Conservation (phyloP, 345 rosid genomes). For the Cardamine occulta region DNA sequence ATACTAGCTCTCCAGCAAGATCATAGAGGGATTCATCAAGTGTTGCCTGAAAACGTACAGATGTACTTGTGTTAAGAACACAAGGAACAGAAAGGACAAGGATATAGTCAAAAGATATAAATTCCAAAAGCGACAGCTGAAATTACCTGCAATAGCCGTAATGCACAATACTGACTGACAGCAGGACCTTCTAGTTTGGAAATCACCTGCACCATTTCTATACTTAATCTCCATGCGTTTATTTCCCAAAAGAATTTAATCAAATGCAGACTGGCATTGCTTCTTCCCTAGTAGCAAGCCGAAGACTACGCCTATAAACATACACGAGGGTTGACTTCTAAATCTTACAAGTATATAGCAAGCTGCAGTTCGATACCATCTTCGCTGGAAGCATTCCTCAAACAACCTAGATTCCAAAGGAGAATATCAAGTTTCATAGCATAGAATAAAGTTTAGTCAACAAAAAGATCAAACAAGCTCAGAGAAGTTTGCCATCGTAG, state of each 20-base stretch:
- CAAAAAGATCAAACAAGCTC: slow-evolving; percentile 4
- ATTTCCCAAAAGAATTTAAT: background rate
- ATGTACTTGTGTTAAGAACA: slow-evolving; percentile 23
- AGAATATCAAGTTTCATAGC: slow-evolving; percentile 25
- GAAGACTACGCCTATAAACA: slow-evolving; percentile 16
- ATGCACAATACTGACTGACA: slow-evolving; percentile 95
- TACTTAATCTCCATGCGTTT: background rate
- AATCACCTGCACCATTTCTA: slow-evolving; percentile 66
- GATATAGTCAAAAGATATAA: slow-evolving; percentile 11
- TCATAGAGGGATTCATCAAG: slow-evolving; percentile 96
- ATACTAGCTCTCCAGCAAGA: slow-evolving; percentile 99
- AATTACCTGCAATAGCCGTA: slow-evolving; percentile 85
- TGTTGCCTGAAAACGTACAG: slow-evolving; percentile 71
- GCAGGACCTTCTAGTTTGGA: slow-evolving; percentile 99
- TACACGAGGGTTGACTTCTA: slow-evolving; percentile 22
- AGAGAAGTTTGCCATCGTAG: slow-evolving; percentile 14
- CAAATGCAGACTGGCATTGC: background rate
- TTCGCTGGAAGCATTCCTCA: slow-evolving; percentile 96
- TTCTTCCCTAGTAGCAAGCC: slow-evolving; percentile 16
- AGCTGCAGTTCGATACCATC: slow-evolving; percentile 99
- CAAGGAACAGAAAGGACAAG: slow-evolving; percentile 7
- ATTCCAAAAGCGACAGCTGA: background rate
- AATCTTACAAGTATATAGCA: slow-evolving; percentile 94
- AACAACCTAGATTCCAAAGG: slow-evolving; percentile 63
- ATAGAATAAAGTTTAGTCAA: slow-evolving; percentile 16